Base-by-base conservation (phyloP, 768 basidiomycete species). In the Leccinum barrowsii region DNA sequence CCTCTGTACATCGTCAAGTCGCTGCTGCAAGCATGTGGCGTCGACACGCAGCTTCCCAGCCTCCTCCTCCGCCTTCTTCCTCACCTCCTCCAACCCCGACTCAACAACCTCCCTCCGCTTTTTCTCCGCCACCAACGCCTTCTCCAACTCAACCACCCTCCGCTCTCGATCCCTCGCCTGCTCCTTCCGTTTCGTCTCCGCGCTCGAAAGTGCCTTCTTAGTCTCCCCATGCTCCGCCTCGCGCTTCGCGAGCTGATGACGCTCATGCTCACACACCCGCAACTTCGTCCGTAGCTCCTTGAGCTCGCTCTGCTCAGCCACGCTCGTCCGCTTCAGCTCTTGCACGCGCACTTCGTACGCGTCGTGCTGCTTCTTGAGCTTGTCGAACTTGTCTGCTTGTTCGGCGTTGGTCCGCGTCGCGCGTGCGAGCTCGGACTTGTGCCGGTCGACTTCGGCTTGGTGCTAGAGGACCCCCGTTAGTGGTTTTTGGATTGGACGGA, bases 271-370 rank as follows among this genome's bases (percentile, higher is more conserved):
- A 5, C 77, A 75, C 51, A 74, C 67, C 17, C 84, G 79, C 30
- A 89, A 73, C 69, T 85, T 89, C 40, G 76, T 66, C 15, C 82
- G 80, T 5, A 87, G 67, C 21, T 85, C 86, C 64, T 83, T 89
- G 66, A 88, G 67, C 67, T 90, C 87, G 0, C 75, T 71, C 64
- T 87, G 83, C 57, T 87, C 85, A 0, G 74, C 60, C 0, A 70
- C 59, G 17, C 75, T 72, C 19, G 71, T 56, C 63, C 80, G 84
- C 70, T 82, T 87, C 59, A 85, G 73, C 51, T 88, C 88, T 42
- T 84, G 83, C 3, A 88, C 63, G 42, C 83, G 82, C n/a, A 70
- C 60, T 28, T 89, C 87, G 47, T 84, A 78, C 5, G 73, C 57
- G 4, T 84, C 82, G 28, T 76, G 80, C 57, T 85, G 85, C 66